Evolutionary conservation across 306 rosid species (phyloP).

Genomic region (Cyamopsis tetragonoloba): DNA sequence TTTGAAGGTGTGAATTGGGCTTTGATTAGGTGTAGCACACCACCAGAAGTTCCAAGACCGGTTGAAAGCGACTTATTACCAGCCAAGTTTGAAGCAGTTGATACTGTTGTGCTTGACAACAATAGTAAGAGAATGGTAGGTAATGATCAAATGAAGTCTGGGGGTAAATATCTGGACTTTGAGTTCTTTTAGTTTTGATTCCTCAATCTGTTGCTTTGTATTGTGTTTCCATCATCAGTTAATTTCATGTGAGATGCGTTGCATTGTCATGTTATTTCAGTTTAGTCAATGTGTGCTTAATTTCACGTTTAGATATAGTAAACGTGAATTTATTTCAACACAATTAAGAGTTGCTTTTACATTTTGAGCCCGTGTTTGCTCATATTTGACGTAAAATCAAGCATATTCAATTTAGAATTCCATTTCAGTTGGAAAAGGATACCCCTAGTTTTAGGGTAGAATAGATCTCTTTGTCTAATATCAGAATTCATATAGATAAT

Average conservation of each 20-base stretch:
- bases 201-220: constrained; percentile 31
- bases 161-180: constrained; percentile 91
- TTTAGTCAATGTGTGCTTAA: no score
- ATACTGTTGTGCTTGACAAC: constrained; percentile 47
- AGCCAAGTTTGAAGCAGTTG: constrained; percentile 56
- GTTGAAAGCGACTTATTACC: constrained; percentile 54
- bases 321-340: no score
- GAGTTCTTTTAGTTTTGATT: constrained; percentile 80
- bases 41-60: constrained; percentile 91
- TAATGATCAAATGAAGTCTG: constrained; percentile 62
- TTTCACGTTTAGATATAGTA: no score
- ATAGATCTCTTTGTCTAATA: constrained; percentile 17
- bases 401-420: no score
- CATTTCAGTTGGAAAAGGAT: constrained; percentile 37
- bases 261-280: constrained; percentile 31
- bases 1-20: constrained; percentile 97
- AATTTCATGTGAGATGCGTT: constrained; percentile 27
- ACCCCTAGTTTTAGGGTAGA: constrained; percentile 15
- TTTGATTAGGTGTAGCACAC: constrained; percentile 82
- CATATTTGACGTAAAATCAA: no score
- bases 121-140: constrained; percentile 68
- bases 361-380: no score
- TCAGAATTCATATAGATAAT: constrained; percentile 18
- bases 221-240: constrained; percentile 31
- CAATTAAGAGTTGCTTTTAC: no score